Conservation (phyloP, 2,329 filamentous ascomycete species). For the Hymenoscyphus albidus region DNA sequence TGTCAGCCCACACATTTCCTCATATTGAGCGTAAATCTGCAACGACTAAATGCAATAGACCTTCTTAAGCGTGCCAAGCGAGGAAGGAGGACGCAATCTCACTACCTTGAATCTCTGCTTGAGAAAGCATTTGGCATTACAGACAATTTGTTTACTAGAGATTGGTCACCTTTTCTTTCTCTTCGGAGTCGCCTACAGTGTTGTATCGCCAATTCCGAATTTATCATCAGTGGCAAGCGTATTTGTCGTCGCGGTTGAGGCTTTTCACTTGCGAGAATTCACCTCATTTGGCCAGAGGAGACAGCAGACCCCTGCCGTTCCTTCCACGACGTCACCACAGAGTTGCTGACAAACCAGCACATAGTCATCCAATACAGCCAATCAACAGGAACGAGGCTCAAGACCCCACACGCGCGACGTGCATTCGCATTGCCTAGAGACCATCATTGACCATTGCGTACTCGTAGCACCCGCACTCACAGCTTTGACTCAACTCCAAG, state of each 20-base stretch:
- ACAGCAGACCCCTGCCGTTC: neutral
- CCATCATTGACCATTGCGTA: neutral
- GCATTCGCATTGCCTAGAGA: neutral
- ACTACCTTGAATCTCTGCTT: neutral
- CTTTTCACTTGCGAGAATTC: neutral
- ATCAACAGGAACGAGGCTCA: neutral
- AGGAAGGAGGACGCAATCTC: neutral
- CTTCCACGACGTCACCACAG: neutral
- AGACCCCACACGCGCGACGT: neutral
- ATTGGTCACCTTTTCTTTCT: neutral
- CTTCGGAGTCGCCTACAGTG: slow-evolving; percentile 2
- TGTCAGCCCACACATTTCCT: neutral
- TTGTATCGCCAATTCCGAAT: neutral
- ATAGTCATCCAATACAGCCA: neutral
- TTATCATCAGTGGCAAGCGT: neutral
- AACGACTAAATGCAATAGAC: neutral
- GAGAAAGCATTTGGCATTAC: neutral
- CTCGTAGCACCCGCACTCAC: neutral
- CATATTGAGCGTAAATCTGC: neutral
- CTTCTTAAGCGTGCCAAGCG: neutral
- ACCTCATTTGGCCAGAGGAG: neutral
- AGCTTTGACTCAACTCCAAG: neutral
- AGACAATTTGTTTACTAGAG: neutral
- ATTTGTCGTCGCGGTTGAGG: neutral
- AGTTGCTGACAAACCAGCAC: neutral